Evolutionary conservation across 805 yeast species (phyloP).

Genomic region (Kurtzmaniella cleridarum): DNA sequence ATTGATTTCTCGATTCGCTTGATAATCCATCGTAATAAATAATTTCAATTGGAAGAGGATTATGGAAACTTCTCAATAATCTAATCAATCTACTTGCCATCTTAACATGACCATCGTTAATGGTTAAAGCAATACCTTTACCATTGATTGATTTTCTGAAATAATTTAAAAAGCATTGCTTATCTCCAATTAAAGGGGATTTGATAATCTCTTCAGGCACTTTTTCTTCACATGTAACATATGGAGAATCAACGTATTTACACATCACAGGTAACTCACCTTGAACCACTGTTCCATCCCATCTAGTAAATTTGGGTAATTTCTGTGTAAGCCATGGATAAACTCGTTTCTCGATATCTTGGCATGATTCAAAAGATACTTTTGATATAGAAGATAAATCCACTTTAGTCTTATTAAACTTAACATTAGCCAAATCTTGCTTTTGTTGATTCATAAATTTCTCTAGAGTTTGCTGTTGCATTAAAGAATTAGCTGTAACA

Average conservation of each 20-base stretch:
- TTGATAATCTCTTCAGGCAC: neutral
- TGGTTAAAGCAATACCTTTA: conserved; percentile 28
- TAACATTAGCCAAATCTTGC: neutral
- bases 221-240: conserved; percentile 1
- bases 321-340: conserved; percentile 21
- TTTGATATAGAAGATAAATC: neutral
- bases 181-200: neutral
- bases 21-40: conserved; percentile 23
- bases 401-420: conserved; percentile 1
- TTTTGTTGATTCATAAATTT: conserved; percentile 6
- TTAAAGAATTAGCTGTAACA: conserved; percentile 5
- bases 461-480: neutral
- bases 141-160: conserved; percentile 18
- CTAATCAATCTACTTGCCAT: conserved; percentile 18
- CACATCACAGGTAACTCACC: conserved; percentile 1
- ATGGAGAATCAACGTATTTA: conserved; percentile 1
- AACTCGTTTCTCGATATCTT: conserved; percentile 10
- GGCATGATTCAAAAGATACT: conserved; percentile 2
- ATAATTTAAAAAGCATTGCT: conserved; percentile 6
- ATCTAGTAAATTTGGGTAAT: conserved; percentile 12
- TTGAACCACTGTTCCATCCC: conserved; percentile 1
- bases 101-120: conserved; percentile 21
- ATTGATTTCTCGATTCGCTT: conserved; percentile 15
- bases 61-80: conserved; percentile 22
- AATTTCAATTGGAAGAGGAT: conserved; percentile 28